A percentile compares a stretch with the other conserved stretches of the same genome.
phyloP scores from a whole-genome alignment of 177 flowering plant genomes.

The Telopea speciosissima region DNA sequence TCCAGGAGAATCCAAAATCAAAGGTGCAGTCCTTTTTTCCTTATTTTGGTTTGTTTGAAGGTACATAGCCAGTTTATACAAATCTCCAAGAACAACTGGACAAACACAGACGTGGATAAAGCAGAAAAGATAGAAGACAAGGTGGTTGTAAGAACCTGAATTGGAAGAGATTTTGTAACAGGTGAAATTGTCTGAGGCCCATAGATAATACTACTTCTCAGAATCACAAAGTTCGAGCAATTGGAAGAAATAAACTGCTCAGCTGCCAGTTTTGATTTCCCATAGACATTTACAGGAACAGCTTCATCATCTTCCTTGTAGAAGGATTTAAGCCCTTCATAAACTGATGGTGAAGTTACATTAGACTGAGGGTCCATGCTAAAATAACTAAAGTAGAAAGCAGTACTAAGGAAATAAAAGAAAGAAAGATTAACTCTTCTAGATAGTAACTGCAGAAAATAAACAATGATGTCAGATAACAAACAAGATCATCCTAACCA shows the following conservation, averaged over 20 bases:
- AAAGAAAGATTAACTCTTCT: not conserved
- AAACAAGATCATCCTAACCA: no score
- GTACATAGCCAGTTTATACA: no score
- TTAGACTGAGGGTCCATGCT: conserved; percentile 11
- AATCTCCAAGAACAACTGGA: not conserved
- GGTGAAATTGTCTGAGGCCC: conserved; percentile 87
- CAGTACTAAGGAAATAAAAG: not conserved
- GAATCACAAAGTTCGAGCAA: conserved; percentile 68
- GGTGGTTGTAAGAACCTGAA: conserved; percentile 48
- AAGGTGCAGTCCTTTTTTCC: not conserved
- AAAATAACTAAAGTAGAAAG: not conserved
- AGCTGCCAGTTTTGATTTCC: conserved; percentile 83
- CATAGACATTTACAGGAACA: conserved; percentile 81
- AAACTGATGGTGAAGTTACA: conserved; percentile 45
- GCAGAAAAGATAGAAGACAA: not conserved
- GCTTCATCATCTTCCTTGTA: conserved; percentile 90
- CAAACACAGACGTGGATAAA: not conserved
- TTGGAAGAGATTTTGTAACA: conserved; percentile 79
- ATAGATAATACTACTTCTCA: conserved; percentile 91
- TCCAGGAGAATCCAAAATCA: not conserved
- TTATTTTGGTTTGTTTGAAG: no score
- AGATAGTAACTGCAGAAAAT: not conserved
- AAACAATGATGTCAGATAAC: no score
- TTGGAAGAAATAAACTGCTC: conserved; percentile 56
- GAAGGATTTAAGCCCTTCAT: conserved; percentile 87